Base-by-base conservation (phyloP, 2,329 filamentous ascomycete species). In the Xylariaceae sp. region DNA sequence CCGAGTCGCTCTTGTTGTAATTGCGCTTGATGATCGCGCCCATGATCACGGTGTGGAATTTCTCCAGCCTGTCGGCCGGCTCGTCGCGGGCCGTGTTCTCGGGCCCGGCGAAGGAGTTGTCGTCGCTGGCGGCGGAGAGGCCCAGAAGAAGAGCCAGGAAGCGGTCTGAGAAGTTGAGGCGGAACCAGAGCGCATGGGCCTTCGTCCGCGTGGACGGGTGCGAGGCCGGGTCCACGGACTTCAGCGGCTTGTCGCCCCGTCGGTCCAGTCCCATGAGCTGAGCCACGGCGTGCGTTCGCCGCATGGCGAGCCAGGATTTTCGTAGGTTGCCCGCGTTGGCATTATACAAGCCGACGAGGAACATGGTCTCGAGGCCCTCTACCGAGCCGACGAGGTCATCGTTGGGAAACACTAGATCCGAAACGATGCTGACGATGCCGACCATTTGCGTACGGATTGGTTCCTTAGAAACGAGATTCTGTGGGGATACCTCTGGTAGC, bases 311-410 rank as follows among this genome's bases (percentile, higher is more conserved):
- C 82, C 82, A 86, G 2, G 81, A 73, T 44, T 80, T 79, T 20
- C 81, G 77, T 2, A 84, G 70, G 44, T 82, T 82, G 1, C 83
- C 83, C 0, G 74, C 75, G 53, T 84, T 83, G 40, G 75, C 73
- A 50, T 83, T 78, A 61, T 78, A 82, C 50, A 80, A 67, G 18
- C 74, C 73, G 40, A 81, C 72, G 0, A 86, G 66, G 20, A 79
- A 64, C 0, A 86, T 69, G 48, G 79, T 79, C 65, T 84, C 79
- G 0, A 85, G 65, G 1, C 81, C 82, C 64, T 85, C 81, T 1
- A 79, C 64, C 2, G 76, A 80, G 20, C 77, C 77, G 0, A 81
- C 68, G 3, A 86, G 69, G 40, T 82, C 78, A 44, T 85, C 80
- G 40, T 83, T 78, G 3, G 74, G 75, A 0, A 78, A 79, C 2